Conservation (phyloP, 2,329 filamentous ascomycete species). For the Venturia nashicola region DNA sequence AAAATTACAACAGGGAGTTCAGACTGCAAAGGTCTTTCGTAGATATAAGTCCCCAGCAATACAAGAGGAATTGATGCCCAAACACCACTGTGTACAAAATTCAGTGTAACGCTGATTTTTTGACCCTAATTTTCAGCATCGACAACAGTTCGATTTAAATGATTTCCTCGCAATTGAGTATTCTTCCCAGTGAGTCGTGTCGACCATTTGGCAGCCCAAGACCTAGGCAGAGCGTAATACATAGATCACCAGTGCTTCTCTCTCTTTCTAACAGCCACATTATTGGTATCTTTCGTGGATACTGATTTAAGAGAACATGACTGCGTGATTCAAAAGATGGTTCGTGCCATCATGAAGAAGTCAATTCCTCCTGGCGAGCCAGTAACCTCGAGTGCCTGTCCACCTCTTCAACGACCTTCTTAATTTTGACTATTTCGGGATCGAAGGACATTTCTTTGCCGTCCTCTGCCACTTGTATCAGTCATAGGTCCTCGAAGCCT, state of each 20-base stretch:
- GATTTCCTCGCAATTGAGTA: not conserved
- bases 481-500: constrained; percentile 2
- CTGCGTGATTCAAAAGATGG: not conserved
- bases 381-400: constrained; percentile 77
- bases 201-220: not conserved
- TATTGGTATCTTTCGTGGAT: not conserved
- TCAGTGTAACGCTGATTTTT: not conserved
- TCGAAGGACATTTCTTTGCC: constrained; percentile 82
- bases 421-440: constrained; percentile 68
- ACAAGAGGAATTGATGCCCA: not conserved
- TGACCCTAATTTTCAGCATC: not conserved
- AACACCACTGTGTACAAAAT: not conserved
- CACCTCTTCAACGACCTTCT: constrained; percentile 76
- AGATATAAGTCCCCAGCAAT: not conserved
- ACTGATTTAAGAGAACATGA: not conserved
- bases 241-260: not conserved
- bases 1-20: not conserved
- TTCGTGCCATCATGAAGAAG: not conserved
- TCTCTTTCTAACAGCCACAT: not conserved
- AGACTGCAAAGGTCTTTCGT: not conserved
- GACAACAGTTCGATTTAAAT: not conserved
- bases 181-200: not conserved
- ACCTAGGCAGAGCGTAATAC: not conserved
- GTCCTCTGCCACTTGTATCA: constrained; percentile 51
- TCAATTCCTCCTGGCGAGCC: constrained; percentile 69